Evolutionary conservation across 1,284 basidiomycete genomes (phyloP), one percentile per base, ranked within the genome.

Genomic region (Ustilago trichophora): DNA sequence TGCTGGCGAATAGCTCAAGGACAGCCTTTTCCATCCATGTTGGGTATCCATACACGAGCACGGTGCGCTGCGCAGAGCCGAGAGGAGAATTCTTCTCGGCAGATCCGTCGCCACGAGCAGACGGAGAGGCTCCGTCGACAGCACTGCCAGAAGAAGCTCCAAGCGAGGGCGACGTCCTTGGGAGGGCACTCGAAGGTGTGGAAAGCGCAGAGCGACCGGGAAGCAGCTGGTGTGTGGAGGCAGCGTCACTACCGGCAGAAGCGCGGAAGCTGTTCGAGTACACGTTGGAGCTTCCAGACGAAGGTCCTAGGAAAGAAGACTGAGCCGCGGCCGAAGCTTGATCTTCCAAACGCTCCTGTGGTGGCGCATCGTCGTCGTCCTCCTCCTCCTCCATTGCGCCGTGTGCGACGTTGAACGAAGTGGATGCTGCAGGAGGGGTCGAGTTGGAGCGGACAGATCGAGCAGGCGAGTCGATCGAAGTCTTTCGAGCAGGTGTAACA

Each of bases 11-110:
- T 3, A 68, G 59, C 34, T 74, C 74, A 18, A 76, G 52, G 5
- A 74, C 62, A 11, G 52, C 52, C 26, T 72, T 63, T 16, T 66
- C 66, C 62, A 76, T 64, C 58, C 60, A 65, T 6, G 36, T 56
- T 1, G 72, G 72, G 36, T 71, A 71, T 27, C 75, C 72, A 33
- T 69, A 73, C 4, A 76, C 53, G 9, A 76, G 52, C 15, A 76
- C 70, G 3, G 59, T 64, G 29, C 75, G 69, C 41, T 76, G 64
- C 18, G 66, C 63, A 25, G 37, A 40, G 36, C 54, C 62, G 0
- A 70, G 46, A 5, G 53, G 40, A 2, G 67, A 52, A 18, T 35
- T 45, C 32, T 53, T 57, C 15, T 53, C 56, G 5, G 52, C 38
- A 6, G 44, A 26, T 7, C 31, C 43, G 18, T 47, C 41, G 19